Evolutionary conservation across 2,329 filamentous ascomycete species (phyloP).

Genomic region (Cytospora paraplurivora): DNA sequence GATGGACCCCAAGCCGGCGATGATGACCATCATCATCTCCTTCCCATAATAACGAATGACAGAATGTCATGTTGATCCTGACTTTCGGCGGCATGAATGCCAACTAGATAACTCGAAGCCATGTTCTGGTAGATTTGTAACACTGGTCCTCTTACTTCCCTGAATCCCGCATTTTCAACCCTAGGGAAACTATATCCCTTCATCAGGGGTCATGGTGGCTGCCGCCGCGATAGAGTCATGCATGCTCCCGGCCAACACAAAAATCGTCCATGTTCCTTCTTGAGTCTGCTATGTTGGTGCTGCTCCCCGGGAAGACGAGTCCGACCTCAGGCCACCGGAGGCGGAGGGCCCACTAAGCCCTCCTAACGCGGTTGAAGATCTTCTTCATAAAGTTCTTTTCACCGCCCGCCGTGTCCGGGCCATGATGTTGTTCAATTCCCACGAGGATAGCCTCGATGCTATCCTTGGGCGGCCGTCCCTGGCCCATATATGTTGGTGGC

Average conservation of each 20-base stretch:
- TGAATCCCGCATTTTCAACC: background rate
- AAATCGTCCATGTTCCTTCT: background rate
- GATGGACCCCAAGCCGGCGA: background rate
- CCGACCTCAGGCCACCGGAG: constrained; percentile 23
- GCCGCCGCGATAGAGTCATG: background rate
- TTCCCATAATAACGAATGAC: constrained; percentile 5
- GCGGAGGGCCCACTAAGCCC: constrained; percentile 36
- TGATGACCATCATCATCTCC: constrained; percentile 8
- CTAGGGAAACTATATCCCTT: too few relatives aligned
- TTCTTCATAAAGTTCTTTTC: constrained; percentile 62
- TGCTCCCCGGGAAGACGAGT: background rate
- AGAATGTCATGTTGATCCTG: background rate
- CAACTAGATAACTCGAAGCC: background rate
- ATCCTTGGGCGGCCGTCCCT: constrained; percentile 47
- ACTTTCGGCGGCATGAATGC: background rate
- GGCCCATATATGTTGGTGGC: constrained; percentile 38
- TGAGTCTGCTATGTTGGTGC: background rate
- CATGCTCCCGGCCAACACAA: background rate
- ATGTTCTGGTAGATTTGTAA: background rate
- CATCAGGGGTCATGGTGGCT: background rate
- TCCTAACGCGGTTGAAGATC: constrained; percentile 64
- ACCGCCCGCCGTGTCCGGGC: constrained; percentile 40
- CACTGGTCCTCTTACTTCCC: background rate
- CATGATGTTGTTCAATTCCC: constrained; percentile 58
- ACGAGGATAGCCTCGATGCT: constrained; percentile 57